phyloP scores from a whole-genome alignment of 1,284 basidiomycete genomes.

The Papiliotrema laurentii region DNA sequence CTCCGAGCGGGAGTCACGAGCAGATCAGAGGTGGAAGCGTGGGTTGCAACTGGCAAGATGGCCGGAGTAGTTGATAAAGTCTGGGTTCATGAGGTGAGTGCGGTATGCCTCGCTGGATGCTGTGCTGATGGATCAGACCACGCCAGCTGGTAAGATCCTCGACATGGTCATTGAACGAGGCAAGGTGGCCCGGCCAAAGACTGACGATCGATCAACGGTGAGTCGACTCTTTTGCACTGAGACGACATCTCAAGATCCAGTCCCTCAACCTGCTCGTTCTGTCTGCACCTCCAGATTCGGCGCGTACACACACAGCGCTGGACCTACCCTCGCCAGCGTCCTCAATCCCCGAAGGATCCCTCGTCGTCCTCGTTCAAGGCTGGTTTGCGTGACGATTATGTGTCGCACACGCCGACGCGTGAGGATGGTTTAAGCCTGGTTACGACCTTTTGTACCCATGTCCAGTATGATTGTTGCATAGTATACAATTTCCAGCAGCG shows the following conservation, averaged over 20 bases:
- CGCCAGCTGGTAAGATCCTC: conserved; percentile 11
- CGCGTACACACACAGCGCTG: background rate
- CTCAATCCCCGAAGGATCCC: conserved; percentile 4
- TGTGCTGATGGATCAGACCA: conserved; percentile 5
- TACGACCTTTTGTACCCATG: no score
- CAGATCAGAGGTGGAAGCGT: conserved; percentile 8
- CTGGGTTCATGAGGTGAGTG: conserved; percentile 27
- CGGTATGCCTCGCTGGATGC: background rate
- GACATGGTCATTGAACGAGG: conserved; percentile 7
- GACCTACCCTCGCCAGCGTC: background rate
- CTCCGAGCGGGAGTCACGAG: conserved; percentile 18
- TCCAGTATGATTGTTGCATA: no score
- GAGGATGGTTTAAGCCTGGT: no score
- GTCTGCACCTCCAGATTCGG: background rate
- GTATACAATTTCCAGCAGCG: no score
- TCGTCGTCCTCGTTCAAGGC: conserved; percentile 1
- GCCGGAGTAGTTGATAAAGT: conserved; percentile 11
- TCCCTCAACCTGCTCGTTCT: background rate
- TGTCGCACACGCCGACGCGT: no score
- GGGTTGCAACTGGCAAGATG: conserved; percentile 17
- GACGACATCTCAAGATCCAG: background rate
- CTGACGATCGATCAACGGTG: conserved; percentile 7
- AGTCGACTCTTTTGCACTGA: background rate
- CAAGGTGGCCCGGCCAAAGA: conserved; percentile 3
- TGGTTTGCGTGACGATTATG: no score